Percentiles rank a stretch among this genome's conserved stretches.
Evolutionary conservation across 148 eudicot species (phyloP).

Genomic region (Rhododendron mucronatum): DNA sequence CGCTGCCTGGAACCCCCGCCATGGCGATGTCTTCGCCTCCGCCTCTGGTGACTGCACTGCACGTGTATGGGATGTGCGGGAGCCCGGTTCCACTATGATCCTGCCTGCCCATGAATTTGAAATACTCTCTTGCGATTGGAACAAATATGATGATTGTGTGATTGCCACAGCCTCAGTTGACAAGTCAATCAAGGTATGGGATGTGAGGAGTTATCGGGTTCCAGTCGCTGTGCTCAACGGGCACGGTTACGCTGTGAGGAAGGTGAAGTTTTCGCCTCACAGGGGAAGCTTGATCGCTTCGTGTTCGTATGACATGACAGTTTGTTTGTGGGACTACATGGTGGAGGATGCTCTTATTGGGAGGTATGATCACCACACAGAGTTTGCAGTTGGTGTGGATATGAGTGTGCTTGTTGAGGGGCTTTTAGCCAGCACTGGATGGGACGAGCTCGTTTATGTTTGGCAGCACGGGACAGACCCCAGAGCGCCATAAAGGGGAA

Average conservation of each 20-base stretch:
- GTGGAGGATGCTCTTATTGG: constrained; percentile 83
- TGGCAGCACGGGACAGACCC: constrained; percentile 97
- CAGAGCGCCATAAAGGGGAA: constrained; percentile 48
- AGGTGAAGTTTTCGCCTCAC: constrained; percentile 90
- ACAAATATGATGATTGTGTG: constrained; percentile 81
- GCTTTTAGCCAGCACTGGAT: constrained; percentile 90
- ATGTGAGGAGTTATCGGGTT: constrained; percentile 68
- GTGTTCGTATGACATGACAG: constrained; percentile 90
- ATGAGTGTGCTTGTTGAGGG: constrained; percentile 99
- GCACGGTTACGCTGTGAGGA: constrained; percentile 83
- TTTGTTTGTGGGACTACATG: constrained; percentile 93
- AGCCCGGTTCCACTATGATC: constrained; percentile 91
- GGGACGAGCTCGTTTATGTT: constrained; percentile 93
- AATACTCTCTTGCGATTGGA: constrained; percentile 84
- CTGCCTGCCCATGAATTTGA: constrained; percentile 88
- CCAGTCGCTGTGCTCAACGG: constrained; percentile 72
- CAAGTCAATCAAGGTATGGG: constrained; percentile 87
- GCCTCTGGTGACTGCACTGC: constrained; percentile 93
- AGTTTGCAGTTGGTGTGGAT: constrained; percentile 94
- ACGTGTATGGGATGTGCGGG: constrained; percentile 91
- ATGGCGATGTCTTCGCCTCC: constrained; percentile 84
- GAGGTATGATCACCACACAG: constrained; percentile 92
- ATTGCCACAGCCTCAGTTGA: constrained; percentile 80
- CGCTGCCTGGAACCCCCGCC: constrained; percentile 81
- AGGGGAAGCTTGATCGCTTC: constrained; percentile 58